Percentiles rank a stretch among this genome's conserved stretches.
phyloP scores from a whole-genome alignment of 441 rosid species.

The Adansonia rubrostipa region DNA sequence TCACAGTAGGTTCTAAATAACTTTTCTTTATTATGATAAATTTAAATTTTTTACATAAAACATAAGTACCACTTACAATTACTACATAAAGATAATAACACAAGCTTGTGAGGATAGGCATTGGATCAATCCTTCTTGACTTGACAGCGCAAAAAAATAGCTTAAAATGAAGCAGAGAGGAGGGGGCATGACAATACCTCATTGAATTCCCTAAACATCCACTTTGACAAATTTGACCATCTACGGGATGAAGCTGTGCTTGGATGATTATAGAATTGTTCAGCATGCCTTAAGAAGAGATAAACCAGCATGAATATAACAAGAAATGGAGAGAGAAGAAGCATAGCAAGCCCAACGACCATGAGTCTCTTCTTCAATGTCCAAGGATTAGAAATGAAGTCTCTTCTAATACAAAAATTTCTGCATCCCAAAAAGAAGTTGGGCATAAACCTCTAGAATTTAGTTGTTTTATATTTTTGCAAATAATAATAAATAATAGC shows the following conservation, averaged over 20 bases:
- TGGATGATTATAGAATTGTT: constrained; percentile 96
- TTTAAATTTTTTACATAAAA: neutral
- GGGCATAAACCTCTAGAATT: constrained; percentile 2
- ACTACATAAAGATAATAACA: constrained; percentile 10
- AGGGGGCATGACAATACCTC: constrained; percentile 56
- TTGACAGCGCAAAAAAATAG: neutral
- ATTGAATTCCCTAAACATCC: constrained; percentile 96
- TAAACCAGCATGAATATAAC: constrained; percentile 96
- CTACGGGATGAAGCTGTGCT: constrained; percentile 94
- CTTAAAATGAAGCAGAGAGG: constrained; percentile 7
- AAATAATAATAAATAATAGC: neutral
- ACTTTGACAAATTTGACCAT: constrained; percentile 97
- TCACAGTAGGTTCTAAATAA: neutral
- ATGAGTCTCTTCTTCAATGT: constrained; percentile 81
- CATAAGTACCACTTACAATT: neutral
- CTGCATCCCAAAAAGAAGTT: constrained; percentile 50
- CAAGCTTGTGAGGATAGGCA: constrained; percentile 14
- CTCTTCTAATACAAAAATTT: constrained; percentile 84
- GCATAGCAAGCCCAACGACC: constrained; percentile 89
- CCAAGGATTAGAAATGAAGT: constrained; percentile 80
- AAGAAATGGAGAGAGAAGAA: constrained; percentile 90
- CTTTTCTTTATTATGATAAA: neutral
- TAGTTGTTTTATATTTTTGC: neutral
- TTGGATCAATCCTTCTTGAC: neutral
- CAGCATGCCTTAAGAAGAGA: constrained; percentile 96